These are phyloP conservation scores for Phytophthora vignae DNA, from an alignment of 352 stramenopile genomes.

Conservation along the genomic window DNA sequence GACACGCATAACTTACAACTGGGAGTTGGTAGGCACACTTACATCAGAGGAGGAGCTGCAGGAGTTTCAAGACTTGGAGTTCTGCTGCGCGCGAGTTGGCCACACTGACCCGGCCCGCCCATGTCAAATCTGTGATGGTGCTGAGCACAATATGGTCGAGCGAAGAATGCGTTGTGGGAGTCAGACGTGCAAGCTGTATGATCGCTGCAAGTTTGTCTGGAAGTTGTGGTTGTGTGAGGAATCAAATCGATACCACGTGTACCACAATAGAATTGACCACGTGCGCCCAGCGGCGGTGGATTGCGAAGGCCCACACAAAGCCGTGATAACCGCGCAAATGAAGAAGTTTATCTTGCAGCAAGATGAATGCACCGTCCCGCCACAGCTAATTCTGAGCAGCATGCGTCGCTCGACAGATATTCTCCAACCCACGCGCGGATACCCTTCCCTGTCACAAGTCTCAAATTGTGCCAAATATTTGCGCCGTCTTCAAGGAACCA, in stretches of 20 bases:
- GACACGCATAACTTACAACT: background rate
- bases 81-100: background rate
- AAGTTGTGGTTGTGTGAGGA: background rate
- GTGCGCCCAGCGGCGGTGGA: background rate
- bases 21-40: slow-evolving; percentile 1
- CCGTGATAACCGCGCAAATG: background rate
- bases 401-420: background rate
- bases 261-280: background rate
- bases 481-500: background rate
- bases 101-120: background rate
- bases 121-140: background rate
- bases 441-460: background rate
- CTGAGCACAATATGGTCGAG: background rate
- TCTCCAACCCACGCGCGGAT: background rate
- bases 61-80: slow-evolving; percentile 1
- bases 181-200: background rate
- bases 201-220: background rate
- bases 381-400: background rate
- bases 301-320: background rate
- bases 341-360: background rate
- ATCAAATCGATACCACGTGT: background rate
- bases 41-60: background rate
- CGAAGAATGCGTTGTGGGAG: background rate
- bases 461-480: background rate
- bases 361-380: background rate